These are phyloP conservation scores for Penicillium macrosclerotiorum DNA, from an alignment of 495 filamentous ascomycete species.

Conservation along the genomic window DNA sequence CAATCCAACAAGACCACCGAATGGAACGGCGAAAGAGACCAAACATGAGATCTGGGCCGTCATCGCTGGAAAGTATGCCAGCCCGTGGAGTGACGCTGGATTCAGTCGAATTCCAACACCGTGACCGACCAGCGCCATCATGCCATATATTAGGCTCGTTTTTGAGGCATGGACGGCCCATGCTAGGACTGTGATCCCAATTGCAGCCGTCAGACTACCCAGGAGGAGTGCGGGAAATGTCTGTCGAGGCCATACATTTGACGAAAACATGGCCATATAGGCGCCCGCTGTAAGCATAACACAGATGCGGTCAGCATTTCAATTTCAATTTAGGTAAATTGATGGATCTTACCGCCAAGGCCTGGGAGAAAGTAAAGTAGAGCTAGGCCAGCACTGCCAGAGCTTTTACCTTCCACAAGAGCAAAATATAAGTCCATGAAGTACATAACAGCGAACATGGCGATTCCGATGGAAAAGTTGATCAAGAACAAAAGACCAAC, in stretches of 20 bases:
- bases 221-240: conserved; percentile 51
- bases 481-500: conserved; percentile 50
- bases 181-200: conserved; percentile 47
- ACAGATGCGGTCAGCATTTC: no score
- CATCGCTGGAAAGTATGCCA: conserved; percentile 50
- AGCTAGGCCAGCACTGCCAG: conserved; percentile 48
- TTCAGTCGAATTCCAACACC: conserved; percentile 54
- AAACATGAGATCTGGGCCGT: conserved; percentile 52
- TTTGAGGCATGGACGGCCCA: conserved; percentile 43
- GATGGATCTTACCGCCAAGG: conserved; percentile 29
- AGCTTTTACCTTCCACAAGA: conserved; percentile 44
- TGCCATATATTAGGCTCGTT: conserved; percentile 48
- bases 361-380: conserved; percentile 50
- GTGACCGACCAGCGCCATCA: conserved; percentile 57
- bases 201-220: conserved; percentile 46
- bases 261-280: conserved; percentile 52
- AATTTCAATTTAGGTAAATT: no score
- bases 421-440: conserved; percentile 61
- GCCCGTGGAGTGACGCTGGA: conserved; percentile 49
- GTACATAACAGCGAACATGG: conserved; percentile 55
- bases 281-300: conserved; percentile 39
- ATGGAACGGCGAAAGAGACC: conserved; percentile 48
- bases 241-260: conserved; percentile 54
- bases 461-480: conserved; percentile 50
- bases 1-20: conserved; percentile 57